Base-by-base conservation (phyloP, 2,329 filamentous ascomycete genomes). In the Zymoseptoria passerinii region DNA sequence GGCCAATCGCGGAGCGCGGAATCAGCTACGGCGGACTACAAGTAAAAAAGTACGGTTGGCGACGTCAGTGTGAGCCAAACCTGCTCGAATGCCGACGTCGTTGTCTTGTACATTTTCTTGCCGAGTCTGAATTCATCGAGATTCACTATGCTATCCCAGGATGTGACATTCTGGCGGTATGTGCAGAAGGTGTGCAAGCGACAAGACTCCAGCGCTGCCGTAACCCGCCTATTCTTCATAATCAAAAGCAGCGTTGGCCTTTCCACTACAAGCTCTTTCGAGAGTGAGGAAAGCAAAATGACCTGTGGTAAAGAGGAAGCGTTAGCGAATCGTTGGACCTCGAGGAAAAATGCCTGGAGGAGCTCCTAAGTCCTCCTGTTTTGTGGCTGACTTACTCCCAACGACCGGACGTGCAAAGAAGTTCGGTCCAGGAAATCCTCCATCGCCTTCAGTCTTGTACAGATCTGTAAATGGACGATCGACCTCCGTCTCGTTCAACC, bases 221-320 rank as follows among this genome's bases (percentile, higher is more conserved):
- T 4, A 23, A 23, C 23, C 23, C 23, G 23, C 23, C 49, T n/a
- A 57, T 28, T 48, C 16, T 10, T 57, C 57, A 56, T 65, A 66
- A 19, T 58, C 52, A 51, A 66, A 66, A 1, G 60, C 61, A 29
- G 57, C 52, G n/a, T 48, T 57, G 10, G 48, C 64, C 28, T 57
- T 61, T 4, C 66, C 66, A 20, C 63, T 61, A 75, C 90, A 95
- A 23, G 89, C 89, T 67, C 87, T 81, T 74, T 90, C 86, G 51
- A 95, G 75, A n/a, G 89, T 87, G 70, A 95, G 76, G 69, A 91
- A 90, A 1, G 89, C 87, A 78, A 94, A 95, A 75, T 94, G 89
- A 0, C 35, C 35, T 44, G 23, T 23, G 13, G 13, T 16, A 6
- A 16, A 44, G 35, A 13, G 3, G 35, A 44, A 23, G 23, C 23